Percentiles rank a stretch among this genome's conserved stretches.
phyloP scores from a whole-genome alignment of 2,329 filamentous ascomycete genomes.

The Neonectria coccinea region DNA sequence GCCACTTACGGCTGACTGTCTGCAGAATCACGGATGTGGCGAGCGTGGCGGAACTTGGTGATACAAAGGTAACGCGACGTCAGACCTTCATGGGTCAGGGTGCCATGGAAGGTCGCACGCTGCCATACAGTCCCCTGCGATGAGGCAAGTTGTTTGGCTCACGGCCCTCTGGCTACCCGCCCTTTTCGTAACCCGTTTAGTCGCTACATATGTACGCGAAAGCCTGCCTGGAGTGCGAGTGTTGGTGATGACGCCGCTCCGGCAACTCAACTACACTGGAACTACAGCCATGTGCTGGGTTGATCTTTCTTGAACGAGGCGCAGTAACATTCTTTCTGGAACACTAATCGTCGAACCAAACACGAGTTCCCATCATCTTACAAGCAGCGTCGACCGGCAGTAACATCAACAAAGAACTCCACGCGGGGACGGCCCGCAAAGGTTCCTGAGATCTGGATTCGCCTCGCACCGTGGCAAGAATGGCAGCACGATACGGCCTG shows the following conservation, averaged over 20 bases:
- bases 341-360: background rate
- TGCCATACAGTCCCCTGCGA: slow-evolving; percentile 25
- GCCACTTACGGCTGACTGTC: slow-evolving; percentile 7
- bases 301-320: background rate
- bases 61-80: slow-evolving; percentile 34
- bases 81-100: slow-evolving; percentile 24
- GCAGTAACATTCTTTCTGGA: background rate
- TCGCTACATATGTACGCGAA: background rate
- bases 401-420: slow-evolving; percentile 5
- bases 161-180: slow-evolving; percentile 8
- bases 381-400: background rate
- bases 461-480: slow-evolving; percentile 21
- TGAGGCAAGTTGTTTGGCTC: slow-evolving; percentile 21
- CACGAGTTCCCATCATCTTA: background rate
- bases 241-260: background rate
- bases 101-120: slow-evolving; percentile 15
- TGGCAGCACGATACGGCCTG: slow-evolving; percentile 13
- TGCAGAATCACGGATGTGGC: slow-evolving; percentile 23
- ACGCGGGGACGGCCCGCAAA: slow-evolving; percentile 10
- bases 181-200: background rate
- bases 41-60: slow-evolving; percentile 32
- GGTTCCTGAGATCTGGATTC: slow-evolving; percentile 9
- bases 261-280: background rate
- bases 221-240: background rate
- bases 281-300: background rate